Base-by-base conservation (phyloP, 1,284 basidiomycete species). In the Hemileia vastatrix region DNA sequence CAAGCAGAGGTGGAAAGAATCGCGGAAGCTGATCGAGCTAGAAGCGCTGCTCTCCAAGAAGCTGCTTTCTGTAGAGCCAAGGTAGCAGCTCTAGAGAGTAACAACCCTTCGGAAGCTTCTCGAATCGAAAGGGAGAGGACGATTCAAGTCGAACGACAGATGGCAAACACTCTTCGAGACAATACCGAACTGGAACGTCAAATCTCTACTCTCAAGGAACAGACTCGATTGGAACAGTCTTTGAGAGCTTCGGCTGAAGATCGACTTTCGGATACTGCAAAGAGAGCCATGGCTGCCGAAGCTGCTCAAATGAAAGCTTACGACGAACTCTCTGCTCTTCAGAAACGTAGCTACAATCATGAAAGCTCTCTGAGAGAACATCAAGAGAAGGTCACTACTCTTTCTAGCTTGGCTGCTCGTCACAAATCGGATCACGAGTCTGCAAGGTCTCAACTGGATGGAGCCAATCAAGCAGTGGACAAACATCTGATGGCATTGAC, bases 11-110 rank as follows among this genome's bases (percentile, higher is more conserved):
- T 90, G 4, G 86, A 89, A 47, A 85, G 85, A 52, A 77, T 94
- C 5, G 80, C 83, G 13, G 88, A 91, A 66, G 86, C 88, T 1
- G 91, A 96, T 67, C 83, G 87, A 40, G 78, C 86, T 63, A 86
- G 87, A 66, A 77, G 81, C 3, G 86, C 84, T 54, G 94, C 94
- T 1, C 77, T 90, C 6, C 90, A 98, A 75, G 95, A 99, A 76
- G 88, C 94, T 1, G 90, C 93, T 1, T 98, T 88, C 78, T 96
- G 92, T 76, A 89, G 93, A 52, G 90, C 93, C 52, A 97, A 97
- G 78, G 79, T 95, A 8, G 81, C 85, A 3, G 90, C 93, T 0
- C 78, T 90, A 63, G 95, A 98, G 75, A 79, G 82, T 1, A 81
- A 82, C 57, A 83, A 84, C 18, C 80, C 83, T 5, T 76, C 77